These are phyloP conservation scores for Phlebiopsis flavidoalba DNA, from an alignment of 768 basidiomycete genomes.

Conservation along the genomic window DNA sequence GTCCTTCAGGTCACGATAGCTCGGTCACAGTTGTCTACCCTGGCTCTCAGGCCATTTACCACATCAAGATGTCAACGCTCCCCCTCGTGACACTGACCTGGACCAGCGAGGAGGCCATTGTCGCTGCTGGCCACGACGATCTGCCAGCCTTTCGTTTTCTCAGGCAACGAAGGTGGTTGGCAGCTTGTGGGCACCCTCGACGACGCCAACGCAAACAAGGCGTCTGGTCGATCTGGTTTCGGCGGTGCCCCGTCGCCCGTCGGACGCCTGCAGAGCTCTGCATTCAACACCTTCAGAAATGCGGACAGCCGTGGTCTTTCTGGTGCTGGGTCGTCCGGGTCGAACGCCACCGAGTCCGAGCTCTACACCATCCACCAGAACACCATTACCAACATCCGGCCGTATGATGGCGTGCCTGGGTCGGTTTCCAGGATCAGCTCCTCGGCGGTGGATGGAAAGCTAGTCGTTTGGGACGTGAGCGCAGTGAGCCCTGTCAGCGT, in stretches of 20 bases:
- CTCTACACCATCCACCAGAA: conserved; percentile 94
- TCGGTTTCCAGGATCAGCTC: conserved; percentile 78
- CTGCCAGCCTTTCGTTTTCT: conserved; percentile 91
- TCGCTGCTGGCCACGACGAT: conserved; percentile 96
- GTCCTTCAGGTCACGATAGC: conserved; percentile 81
- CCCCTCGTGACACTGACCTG: conserved; percentile 85
- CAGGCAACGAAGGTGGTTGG: conserved; percentile 77
- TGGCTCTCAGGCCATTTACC: conserved; percentile 64
- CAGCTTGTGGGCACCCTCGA: conserved; percentile 76
- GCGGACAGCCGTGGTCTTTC: conserved; percentile 75
- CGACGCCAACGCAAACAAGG: conserved; percentile 51
- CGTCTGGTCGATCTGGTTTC: conserved; percentile 41
- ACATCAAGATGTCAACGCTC: conserved; percentile 69
- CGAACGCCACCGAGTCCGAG: conserved; percentile 54
- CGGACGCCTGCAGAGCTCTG: conserved; percentile 79
- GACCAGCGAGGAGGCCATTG: conserved; percentile 74
- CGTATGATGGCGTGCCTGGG: conserved; percentile 59
- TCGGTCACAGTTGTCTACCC: conserved; percentile 92
- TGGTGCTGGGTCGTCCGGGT: conserved; percentile 28
- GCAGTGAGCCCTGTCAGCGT: conserved; percentile 44
- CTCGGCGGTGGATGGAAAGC: conserved; percentile 87
- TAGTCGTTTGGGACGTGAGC: conserved; percentile 87
- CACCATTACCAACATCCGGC: conserved; percentile 88
- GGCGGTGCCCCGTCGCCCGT: conserved; percentile 40
- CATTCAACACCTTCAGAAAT: conserved; percentile 90